Evolutionary conservation across 345 rosid species (phyloP), one percentile per base, ranked within the genome.

Genomic region (Aquilaria yunnanensis): DNA sequence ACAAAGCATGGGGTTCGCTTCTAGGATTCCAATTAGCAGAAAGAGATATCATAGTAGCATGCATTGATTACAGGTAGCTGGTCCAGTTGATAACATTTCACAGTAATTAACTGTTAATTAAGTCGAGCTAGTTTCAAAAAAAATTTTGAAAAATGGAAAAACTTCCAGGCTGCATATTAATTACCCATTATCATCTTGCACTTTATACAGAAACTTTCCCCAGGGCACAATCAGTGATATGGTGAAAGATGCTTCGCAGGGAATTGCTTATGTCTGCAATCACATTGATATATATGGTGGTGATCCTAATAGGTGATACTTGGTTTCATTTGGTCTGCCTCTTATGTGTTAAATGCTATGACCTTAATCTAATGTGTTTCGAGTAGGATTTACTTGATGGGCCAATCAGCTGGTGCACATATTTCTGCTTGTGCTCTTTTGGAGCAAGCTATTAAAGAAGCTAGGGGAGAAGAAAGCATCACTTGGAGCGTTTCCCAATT

Each of bases 1-100:
- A 94, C 73, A 90, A 90, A 74, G 99, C 99, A n/a, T 94, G 99
- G 99, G 97, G 99, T 69, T 78, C 96, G 62, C 96, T 94, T 73
- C 69, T 94, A 55, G 99, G 99, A 66, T 75, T 85, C 52, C 99
- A 94, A 60, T 76, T 94, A 71, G 90, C 99, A 32, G 99, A 94
- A 74, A 80, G 97, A 67, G 96, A 90, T 62, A 83, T 94, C 52
- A 79, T 94, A 32, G 99, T 94, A 23, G 99, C 97, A 58, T 94
- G 99, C 72, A 55, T 90, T 65, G 97, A 90, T 77, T 90, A 94
- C 86, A 87, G 98, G 98, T 89, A 71, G 78, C 7, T 30, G 37
- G 64, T 62, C 23, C 47, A 69, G 61, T 67, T 63, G 23, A 57
- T n/a, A 64, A 53, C 54, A 37, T 5, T 37, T 37, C 23, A 23